Conservation (phyloP, 1,284 basidiomycete species). For the Tremellales sp. region DNA sequence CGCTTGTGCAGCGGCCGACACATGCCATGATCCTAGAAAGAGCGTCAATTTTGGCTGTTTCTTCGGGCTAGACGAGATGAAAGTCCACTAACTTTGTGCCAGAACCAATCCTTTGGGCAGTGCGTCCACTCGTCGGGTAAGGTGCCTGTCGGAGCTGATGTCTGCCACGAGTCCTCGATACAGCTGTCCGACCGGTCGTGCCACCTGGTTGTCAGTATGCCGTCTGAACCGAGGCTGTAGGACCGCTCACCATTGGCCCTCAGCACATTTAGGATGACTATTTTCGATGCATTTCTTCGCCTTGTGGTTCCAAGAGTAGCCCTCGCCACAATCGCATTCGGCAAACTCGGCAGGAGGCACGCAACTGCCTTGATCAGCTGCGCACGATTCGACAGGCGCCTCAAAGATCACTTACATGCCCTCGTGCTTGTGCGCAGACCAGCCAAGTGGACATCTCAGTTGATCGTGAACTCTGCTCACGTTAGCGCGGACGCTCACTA, state of each 20-base stretch:
- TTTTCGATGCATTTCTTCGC: slow-evolving; percentile 27
- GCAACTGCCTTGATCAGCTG: no score
- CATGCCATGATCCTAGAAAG: slow-evolving; percentile 8
- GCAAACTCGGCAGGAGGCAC: slow-evolving; percentile 25
- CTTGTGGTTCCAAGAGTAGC: slow-evolving; percentile 31
- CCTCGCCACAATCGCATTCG: slow-evolving; percentile 40
- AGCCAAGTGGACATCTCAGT: neutral
- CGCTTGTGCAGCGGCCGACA: slow-evolving; percentile 32
- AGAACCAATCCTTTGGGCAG: slow-evolving; percentile 37
- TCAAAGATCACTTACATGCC: slow-evolving; percentile 23
- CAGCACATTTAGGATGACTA: slow-evolving; percentile 14
- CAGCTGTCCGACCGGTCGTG: neutral
- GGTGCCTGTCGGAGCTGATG: neutral
- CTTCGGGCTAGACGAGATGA: neutral
- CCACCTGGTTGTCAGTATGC: neutral
- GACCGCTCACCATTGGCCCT: slow-evolving; percentile 22
- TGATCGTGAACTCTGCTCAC: neutral
- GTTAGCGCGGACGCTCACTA: neutral
- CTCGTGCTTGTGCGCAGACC: slow-evolving; percentile 1
- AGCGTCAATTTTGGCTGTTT: no score
- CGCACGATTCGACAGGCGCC: slow-evolving; percentile 23
- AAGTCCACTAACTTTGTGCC: slow-evolving; percentile 19
- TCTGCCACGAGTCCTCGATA: neutral
- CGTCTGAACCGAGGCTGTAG: no score
- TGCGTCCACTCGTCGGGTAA: neutral